A percentile compares a stretch with the other conserved stretches of the same genome.
Evolutionary conservation across 495 filamentous ascomycete genomes (phyloP).

Genomic region (Podospora pseudoanserina): DNA sequence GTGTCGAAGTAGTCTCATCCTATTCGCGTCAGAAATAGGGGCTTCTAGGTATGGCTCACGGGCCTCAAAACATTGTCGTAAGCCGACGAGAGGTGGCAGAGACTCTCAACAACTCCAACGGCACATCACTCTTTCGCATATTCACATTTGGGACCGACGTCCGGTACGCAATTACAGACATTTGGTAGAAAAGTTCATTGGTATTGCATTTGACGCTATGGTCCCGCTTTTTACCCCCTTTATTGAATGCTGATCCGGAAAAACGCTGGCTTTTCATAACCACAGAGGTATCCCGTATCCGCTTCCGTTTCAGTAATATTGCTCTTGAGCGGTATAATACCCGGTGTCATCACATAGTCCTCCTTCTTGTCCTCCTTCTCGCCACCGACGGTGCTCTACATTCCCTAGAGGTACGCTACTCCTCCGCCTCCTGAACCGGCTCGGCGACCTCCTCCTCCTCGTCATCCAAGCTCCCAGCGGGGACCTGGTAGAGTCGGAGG

Average conservation of each 20-base stretch:
- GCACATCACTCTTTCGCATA: too few relatives aligned
- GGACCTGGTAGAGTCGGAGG: constrained; percentile 88
- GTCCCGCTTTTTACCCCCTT: not conserved
- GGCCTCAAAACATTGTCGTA: too few relatives aligned
- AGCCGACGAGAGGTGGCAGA: too few relatives aligned
- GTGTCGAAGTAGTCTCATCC: too few relatives aligned
- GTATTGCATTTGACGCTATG: not conserved
- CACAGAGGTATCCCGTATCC: not conserved
- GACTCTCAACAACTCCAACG: too few relatives aligned
- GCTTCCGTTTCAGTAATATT: constrained; percentile 9
- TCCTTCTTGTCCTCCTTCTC: not conserved
- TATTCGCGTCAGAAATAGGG: too few relatives aligned
- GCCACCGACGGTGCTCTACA: too few relatives aligned
- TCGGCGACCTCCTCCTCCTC: constrained; percentile 40
- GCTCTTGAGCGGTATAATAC: not conserved
- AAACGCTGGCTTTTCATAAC: not conserved
- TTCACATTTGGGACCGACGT: too few relatives aligned
- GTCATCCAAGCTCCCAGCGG: constrained; percentile 76
- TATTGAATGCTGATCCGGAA: not conserved
- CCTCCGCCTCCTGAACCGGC: constrained; percentile 33
- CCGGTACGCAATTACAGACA: not conserved
- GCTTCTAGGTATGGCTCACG: too few relatives aligned
- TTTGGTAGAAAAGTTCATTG: not conserved
- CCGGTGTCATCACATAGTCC: not conserved
- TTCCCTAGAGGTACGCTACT: constrained; percentile 17